These are phyloP conservation scores for Esteya vermicola DNA, from an alignment of 2,329 filamentous ascomycete genomes.

Conservation along the genomic window DNA sequence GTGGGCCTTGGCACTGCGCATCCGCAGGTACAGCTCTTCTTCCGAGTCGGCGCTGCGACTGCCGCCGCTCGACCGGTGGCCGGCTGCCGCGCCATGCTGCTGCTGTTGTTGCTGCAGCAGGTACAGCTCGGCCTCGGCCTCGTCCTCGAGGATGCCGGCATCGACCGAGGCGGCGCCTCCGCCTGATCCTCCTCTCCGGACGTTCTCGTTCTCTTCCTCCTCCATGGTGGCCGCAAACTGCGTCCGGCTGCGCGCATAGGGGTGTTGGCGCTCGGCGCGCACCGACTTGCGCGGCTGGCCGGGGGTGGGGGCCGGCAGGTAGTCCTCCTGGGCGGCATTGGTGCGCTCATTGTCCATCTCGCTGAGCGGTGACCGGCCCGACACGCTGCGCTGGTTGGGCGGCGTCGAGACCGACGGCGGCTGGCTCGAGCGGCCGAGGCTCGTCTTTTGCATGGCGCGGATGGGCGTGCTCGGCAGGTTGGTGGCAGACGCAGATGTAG, in stretches of 20 bases:
- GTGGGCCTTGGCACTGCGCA: conserved; percentile 53
- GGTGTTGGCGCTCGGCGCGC: conserved; percentile 59
- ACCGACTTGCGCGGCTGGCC: conserved; percentile 88
- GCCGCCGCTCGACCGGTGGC: conserved; percentile 46
- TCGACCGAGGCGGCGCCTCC: too few species aligned
- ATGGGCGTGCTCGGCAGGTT: conserved; percentile 42
- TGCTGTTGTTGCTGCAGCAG: conserved; percentile 34
- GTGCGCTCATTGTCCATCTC: conserved; percentile 76
- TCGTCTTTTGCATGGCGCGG: conserved; percentile 45
- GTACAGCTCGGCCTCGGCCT: conserved; percentile 28
- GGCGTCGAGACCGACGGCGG: conserved; percentile 50
- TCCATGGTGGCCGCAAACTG: conserved; percentile 25
- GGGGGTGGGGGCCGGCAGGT: conserved; percentile 85
- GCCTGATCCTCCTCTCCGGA: too few species aligned
- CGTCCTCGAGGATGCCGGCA: conserved; percentile 24
- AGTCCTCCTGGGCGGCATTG: conserved; percentile 67
- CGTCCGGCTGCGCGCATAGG: conserved; percentile 44
- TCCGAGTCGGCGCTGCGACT: conserved; percentile 52
- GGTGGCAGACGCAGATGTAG: conserved; percentile 1
- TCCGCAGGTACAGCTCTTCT: conserved; percentile 67
- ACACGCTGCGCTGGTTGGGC: conserved; percentile 62
- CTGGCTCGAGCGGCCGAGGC: conserved; percentile 46
- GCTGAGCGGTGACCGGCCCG: conserved; percentile 72
- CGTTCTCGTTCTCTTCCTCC: conserved; percentile 45
- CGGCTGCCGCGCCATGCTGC: conserved; percentile 45